Evolutionary conservation across 2,329 filamentous ascomycete genomes (phyloP).

Genomic region (Ophiocordyceps camponoti-floridani): DNA sequence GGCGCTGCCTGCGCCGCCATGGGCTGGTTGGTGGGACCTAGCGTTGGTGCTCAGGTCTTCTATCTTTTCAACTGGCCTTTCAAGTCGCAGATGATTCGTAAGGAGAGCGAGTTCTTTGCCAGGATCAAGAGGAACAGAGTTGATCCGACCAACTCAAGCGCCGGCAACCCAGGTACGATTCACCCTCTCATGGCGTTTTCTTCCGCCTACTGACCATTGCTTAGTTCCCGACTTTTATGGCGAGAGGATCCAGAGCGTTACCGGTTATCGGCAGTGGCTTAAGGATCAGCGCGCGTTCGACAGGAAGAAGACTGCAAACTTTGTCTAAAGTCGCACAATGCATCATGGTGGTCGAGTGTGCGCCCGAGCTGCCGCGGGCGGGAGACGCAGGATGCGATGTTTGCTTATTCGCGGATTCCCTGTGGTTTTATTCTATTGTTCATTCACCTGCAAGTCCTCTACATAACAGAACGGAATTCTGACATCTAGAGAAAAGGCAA

Average conservation of each 20-base stretch:
- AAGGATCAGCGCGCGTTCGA: constrained; percentile 97
- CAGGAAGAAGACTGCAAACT: constrained; percentile 66
- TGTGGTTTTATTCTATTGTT: neutral
- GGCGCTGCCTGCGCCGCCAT: constrained; percentile 59
- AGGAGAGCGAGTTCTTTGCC: constrained; percentile 87
- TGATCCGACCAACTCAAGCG: constrained; percentile 74
- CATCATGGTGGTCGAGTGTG: too few species aligned
- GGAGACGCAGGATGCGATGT: too few species aligned
- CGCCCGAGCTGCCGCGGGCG: neutral
- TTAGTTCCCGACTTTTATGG: constrained; percentile 89
- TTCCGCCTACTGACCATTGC: constrained; percentile 5
- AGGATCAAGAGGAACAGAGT: constrained; percentile 85
- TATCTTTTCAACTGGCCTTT: constrained; percentile 55
- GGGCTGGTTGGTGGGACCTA: constrained; percentile 79
- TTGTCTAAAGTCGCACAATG: too few species aligned
- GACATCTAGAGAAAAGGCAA: constrained; percentile 31
- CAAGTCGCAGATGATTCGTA: constrained; percentile 59
- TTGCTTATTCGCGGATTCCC: neutral
- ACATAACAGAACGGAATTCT: neutral
- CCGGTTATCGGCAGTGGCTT: constrained; percentile 84
- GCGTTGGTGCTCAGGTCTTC: constrained; percentile 65
- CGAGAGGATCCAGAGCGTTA: constrained; percentile 90
- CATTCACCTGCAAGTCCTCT: neutral
- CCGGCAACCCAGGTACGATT: constrained; percentile 57
- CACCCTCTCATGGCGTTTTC: neutral